Conservation (phyloP, 2,329 filamentous ascomycete genomes). For the Ceratocystis cacaofunesta region DNA sequence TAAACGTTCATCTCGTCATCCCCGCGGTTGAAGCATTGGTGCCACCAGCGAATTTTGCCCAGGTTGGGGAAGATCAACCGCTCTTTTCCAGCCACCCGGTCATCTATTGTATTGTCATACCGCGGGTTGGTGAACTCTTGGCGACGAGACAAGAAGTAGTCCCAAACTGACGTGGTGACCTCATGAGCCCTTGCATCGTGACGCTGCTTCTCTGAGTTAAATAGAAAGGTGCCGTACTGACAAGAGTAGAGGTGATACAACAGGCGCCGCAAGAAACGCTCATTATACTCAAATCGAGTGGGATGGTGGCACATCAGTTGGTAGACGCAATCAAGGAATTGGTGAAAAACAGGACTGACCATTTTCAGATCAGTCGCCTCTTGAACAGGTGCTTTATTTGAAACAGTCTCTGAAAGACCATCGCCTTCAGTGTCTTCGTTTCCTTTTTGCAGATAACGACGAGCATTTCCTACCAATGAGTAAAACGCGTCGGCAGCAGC, state of each 20-base stretch:
- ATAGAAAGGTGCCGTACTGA: constrained; percentile 93
- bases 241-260: constrained; percentile 91
- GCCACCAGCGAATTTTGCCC: constrained; percentile 84
- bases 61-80: constrained; percentile 67
- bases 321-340: constrained; percentile 89
- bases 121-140: constrained; percentile 69
- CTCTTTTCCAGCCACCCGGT: constrained; percentile 64
- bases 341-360: constrained; percentile 90
- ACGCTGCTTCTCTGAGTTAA: constrained; percentile 85
- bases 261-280: constrained; percentile 75
- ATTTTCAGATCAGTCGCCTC: constrained; percentile 74
- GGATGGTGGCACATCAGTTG: constrained; percentile 78
- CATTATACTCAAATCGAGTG: constrained; percentile 87
- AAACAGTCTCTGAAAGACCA: constrained; percentile 28
- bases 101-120: constrained; percentile 62
- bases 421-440: constrained; percentile 50
- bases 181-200: constrained; percentile 52
- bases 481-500: constrained; percentile 62
- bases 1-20: constrained; percentile 86
- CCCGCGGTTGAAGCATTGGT: constrained; percentile 67
- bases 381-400: constrained; percentile 31
- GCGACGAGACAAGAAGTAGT: constrained; percentile 75
- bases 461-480: constrained; percentile 69
- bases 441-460: constrained; percentile 60
- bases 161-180: constrained; percentile 78